A percentile compares a stretch with the other conserved stretches of the same genome.
phyloP scores from a whole-genome alignment of 306 rosid species.

The Lathyrus aphaca region DNA sequence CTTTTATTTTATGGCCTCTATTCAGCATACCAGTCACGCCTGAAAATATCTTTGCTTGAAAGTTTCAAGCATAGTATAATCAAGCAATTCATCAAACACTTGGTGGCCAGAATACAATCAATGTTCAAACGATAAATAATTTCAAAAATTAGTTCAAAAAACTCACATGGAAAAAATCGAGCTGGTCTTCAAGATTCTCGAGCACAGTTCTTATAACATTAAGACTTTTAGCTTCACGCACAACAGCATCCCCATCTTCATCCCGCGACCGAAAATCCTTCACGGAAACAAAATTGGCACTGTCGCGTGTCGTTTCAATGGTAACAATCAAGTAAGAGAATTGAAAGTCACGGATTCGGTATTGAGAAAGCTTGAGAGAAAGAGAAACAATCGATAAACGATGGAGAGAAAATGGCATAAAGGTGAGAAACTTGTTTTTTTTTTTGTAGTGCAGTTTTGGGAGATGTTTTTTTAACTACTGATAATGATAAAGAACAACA shows the following conservation, averaged over 20 bases:
- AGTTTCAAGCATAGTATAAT: no score
- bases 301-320: conserved; percentile 13
- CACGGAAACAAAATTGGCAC: conserved; percentile 58
- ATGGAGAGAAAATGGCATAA: no score
- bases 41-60: conserved; percentile 34
- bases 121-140: background rate
- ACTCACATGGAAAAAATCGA: conserved; percentile 80
- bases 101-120: no score
- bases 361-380: no score
- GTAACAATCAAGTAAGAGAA: background rate
- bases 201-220: conserved; percentile 81
- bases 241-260: conserved; percentile 40
- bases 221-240: conserved; percentile 86
- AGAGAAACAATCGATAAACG: no score
- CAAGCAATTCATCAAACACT: no score
- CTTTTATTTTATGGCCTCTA: conserved; percentile 36
- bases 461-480: no score
- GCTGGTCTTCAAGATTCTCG: conserved; percentile 92
- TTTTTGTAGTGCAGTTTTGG: no score
- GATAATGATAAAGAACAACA: no score
- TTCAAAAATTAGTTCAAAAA: background rate
- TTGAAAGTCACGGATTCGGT: no score
- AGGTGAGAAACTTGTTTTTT: no score
- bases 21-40: background rate
- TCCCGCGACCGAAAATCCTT: conserved; percentile 56